phyloP scores from a whole-genome alignment of 495 filamentous ascomycete species.

The Aspergillus avenaceus region DNA sequence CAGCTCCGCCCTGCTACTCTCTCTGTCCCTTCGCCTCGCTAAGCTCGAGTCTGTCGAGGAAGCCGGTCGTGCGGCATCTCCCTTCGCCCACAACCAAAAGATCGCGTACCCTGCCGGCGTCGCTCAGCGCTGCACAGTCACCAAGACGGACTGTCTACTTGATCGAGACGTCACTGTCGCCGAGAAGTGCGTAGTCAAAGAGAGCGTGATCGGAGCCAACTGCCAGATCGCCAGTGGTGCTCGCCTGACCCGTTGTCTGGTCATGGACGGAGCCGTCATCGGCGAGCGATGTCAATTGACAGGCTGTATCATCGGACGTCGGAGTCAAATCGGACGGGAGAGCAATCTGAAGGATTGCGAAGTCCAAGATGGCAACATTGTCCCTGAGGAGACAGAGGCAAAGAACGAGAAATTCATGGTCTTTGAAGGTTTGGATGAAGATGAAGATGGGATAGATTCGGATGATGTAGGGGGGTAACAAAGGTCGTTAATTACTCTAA shows the following conservation, averaged over 20 bases:
- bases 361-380: slow-evolving; percentile 79
- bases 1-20: slow-evolving; percentile 72
- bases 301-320: slow-evolving; percentile 75
- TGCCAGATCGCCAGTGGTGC: slow-evolving; percentile 77
- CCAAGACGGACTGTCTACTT: slow-evolving; percentile 69
- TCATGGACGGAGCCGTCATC: slow-evolving; percentile 88
- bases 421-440: slow-evolving; percentile 71
- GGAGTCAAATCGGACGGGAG: slow-evolving; percentile 71
- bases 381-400: slow-evolving; percentile 75
- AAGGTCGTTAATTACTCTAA: no score
- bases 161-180: slow-evolving; percentile 82
- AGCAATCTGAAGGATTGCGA: slow-evolving; percentile 79
- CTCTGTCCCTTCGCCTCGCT: slow-evolving; percentile 76
- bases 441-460: slow-evolving; percentile 33
- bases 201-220: slow-evolving; percentile 79
- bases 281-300: slow-evolving; percentile 72
- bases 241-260: slow-evolving; percentile 72
- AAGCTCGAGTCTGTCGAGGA: slow-evolving; percentile 68
- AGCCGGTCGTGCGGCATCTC: slow-evolving; percentile 53
- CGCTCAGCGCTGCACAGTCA: slow-evolving; percentile 70
- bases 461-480: slow-evolving; percentile 30
- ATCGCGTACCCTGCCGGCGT: slow-evolving; percentile 75
- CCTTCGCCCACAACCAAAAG: slow-evolving; percentile 72
- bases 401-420: slow-evolving; percentile 84
- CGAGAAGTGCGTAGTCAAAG: slow-evolving; percentile 80